Percentiles rank a stretch among this genome's conserved stretches.
These are phyloP conservation scores for Alternaria panax DNA, from an alignment of 2,329 filamentous ascomycete genomes.

Conservation along the genomic window DNA sequence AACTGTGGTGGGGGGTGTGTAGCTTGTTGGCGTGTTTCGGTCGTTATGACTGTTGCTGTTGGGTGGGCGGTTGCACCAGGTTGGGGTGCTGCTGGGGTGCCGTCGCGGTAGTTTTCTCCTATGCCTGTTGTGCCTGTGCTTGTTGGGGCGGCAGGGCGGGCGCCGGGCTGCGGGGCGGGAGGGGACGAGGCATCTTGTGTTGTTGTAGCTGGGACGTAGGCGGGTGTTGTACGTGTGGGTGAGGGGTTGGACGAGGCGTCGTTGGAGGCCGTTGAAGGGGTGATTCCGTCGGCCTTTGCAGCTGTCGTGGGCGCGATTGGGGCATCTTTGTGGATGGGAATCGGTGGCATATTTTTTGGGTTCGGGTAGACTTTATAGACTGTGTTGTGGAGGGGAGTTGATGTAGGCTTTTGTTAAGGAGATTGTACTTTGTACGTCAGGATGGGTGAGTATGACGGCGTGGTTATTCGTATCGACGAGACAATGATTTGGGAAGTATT, in stretches of 20 bases:
- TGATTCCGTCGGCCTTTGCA: conserved; percentile 47
- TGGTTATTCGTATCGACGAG: not conserved
- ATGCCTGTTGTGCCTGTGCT: conserved; percentile 8
- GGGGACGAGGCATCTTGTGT: conserved; percentile 37
- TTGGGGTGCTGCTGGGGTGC: conserved; percentile 44
- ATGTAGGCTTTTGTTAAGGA: not conserved
- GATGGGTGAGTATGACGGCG: not conserved
- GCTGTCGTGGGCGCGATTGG: conserved; percentile 53
- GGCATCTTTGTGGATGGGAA: conserved; percentile 56
- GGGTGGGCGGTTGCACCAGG: conserved; percentile 44
- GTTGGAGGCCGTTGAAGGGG: conserved; percentile 46
- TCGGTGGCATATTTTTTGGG: conserved; percentile 59
- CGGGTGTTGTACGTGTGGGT: conserved; percentile 46
- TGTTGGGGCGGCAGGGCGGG: conserved; percentile 40
- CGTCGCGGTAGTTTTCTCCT: conserved; percentile 6
- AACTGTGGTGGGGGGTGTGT: conserved; percentile 37
- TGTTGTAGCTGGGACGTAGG: conserved; percentile 38
- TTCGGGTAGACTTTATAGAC: not conserved
- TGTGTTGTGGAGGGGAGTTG: not conserved
- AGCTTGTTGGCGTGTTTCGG: conserved; percentile 31
- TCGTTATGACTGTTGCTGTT: conserved; percentile 39
- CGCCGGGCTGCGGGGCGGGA: conserved; percentile 52
- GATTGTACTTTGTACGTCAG: not conserved
- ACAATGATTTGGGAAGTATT: not conserved
- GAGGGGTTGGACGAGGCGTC: conserved; percentile 31